phyloP scores from a whole-genome alignment of 257 asterid genomes.

The Anisodus tanguticus region DNA sequence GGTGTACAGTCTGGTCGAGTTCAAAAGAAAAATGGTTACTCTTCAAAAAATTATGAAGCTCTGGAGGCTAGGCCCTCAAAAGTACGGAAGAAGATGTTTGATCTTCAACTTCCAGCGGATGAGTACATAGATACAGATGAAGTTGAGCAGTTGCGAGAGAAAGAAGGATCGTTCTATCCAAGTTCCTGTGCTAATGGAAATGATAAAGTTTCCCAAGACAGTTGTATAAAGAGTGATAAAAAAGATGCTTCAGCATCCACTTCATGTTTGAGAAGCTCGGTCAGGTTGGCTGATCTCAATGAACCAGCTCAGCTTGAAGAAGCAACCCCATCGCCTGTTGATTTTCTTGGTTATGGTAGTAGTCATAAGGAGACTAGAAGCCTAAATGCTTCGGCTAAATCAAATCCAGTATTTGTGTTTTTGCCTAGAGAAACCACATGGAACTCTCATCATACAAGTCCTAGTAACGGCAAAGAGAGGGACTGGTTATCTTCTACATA shows the following conservation, averaged over 20 bases:
- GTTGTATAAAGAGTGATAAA: constrained; percentile 34
- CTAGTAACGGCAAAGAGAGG: constrained; percentile 53
- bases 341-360: constrained; percentile 53
- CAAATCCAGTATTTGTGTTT: constrained; percentile 46
- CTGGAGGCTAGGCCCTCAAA: constrained; percentile 76
- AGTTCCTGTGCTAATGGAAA: constrained; percentile 46
- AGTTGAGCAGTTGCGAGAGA: constrained; percentile 44
- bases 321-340: constrained; percentile 44
- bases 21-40: constrained; percentile 52
- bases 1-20: constrained; percentile 43
- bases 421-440: constrained; percentile 40
- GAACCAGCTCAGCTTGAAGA: constrained; percentile 78
- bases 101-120: constrained; percentile 93
- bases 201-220: constrained; percentile 37
- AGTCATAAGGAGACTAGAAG: constrained; percentile 48
- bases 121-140: constrained; percentile 75
- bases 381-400: constrained; percentile 41
- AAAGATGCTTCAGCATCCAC: constrained; percentile 52
- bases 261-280: constrained; percentile 48
- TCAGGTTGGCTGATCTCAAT: constrained; percentile 78
- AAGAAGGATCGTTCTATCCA: constrained; percentile 38
- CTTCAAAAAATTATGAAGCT: constrained; percentile 53
- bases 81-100: constrained; percentile 80
- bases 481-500: constrained; percentile 52
- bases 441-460: constrained; percentile 37